Percentiles rank a stretch among this genome's conserved stretches.
Conservation (phyloP, 2,329 filamentous ascomycete species). For the Falciphora oryzae region DNA sequence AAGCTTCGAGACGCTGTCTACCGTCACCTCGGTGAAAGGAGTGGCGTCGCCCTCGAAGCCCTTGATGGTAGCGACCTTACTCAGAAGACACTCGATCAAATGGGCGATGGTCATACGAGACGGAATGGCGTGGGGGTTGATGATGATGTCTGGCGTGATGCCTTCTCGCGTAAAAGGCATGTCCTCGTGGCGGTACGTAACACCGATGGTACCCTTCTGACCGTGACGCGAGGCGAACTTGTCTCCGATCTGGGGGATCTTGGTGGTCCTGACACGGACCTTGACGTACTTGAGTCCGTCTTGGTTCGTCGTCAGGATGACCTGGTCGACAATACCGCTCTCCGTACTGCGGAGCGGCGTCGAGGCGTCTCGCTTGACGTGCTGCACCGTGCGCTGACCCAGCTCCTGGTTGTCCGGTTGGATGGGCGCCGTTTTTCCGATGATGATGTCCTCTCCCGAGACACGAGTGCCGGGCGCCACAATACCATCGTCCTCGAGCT, state of each 20-base stretch:
- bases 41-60: conserved; percentile 97
- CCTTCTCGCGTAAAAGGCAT: conserved; percentile 97
- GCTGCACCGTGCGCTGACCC: conserved; percentile 81
- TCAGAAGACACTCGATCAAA: conserved; percentile 97
- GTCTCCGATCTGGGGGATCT: conserved; percentile 97
- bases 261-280: conserved; percentile 93
- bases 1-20: conserved; percentile 84
- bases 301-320: conserved; percentile 88
- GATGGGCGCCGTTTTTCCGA: conserved; percentile 95
- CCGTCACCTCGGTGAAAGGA: conserved; percentile 95
- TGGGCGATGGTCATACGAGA: conserved; percentile 99
- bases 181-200: conserved; percentile 94
- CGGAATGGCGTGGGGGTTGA: conserved; percentile 98
- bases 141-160: conserved; percentile 90
- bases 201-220: conserved; percentile 98
- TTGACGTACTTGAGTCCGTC: conserved; percentile 96
- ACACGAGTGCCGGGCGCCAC: conserved; percentile 91
- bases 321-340: conserved; percentile 91
- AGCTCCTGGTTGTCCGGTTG: conserved; percentile 89
- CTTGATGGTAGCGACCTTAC: conserved; percentile 89
- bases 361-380: conserved; percentile 92
- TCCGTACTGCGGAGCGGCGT: conserved; percentile 93
- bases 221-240: conserved; percentile 99
- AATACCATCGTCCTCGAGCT: conserved; percentile 93
- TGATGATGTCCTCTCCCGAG: conserved; percentile 97